Conservation (phyloP, 2,329 filamentous ascomycete species). For the Verticillium longisporum region DNA sequence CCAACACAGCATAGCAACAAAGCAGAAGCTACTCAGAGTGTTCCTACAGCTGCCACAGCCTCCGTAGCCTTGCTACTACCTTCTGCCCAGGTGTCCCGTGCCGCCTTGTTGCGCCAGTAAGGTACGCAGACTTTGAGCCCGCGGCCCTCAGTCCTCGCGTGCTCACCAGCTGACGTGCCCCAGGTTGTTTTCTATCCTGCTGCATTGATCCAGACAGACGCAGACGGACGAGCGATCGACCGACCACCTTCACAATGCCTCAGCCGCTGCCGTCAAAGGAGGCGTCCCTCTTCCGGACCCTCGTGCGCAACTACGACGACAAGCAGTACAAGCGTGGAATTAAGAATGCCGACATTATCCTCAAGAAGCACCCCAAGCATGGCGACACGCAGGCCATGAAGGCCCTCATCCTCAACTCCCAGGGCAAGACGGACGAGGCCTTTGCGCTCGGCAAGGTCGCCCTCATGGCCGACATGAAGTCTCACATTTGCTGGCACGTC, state of each 20-base stretch:
- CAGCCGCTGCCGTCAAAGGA: slow-evolving; percentile 80
- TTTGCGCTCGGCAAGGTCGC: slow-evolving; percentile 90
- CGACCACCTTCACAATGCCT: slow-evolving; percentile 43
- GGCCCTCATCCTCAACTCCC: slow-evolving; percentile 88
- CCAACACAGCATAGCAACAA: not conserved
- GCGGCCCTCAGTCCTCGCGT: not conserved
- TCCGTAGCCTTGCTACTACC: not conserved
- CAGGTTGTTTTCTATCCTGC: not conserved
- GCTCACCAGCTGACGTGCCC: not conserved
- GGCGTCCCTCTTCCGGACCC: slow-evolving; percentile 84
- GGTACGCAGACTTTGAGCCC: not conserved
- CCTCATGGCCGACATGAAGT: slow-evolving; percentile 95
- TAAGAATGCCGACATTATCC: slow-evolving; percentile 92
- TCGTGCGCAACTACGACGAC: slow-evolving; percentile 94
- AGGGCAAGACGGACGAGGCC: slow-evolving; percentile 88
- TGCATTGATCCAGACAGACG: not conserved
- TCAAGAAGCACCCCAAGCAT: slow-evolving; percentile 91
- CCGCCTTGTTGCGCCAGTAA: not conserved
- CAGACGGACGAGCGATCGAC: not conserved
- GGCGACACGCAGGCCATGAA: slow-evolving; percentile 99
- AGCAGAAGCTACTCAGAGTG: not conserved
- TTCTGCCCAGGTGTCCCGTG: not conserved
- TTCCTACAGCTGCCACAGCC: not conserved
- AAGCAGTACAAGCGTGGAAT: slow-evolving; percentile 96
- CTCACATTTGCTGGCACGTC: slow-evolving; percentile 98